Evolutionary conservation across 148 eudicot species (phyloP).

Genomic region (Diospyros kaki): DNA sequence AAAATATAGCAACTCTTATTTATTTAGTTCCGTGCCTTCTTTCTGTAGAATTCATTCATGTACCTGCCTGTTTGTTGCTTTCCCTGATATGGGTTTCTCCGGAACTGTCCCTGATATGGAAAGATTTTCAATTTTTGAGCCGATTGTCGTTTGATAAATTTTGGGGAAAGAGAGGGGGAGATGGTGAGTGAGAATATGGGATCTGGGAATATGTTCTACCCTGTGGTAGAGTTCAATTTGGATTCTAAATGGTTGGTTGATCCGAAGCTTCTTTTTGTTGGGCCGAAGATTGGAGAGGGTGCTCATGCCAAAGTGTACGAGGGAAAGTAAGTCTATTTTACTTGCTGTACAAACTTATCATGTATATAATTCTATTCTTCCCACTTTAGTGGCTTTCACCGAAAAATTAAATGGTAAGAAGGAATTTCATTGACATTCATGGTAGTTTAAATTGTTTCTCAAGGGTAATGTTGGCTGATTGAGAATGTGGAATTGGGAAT

Average conservation of each 20-base stretch:
- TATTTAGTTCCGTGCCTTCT: background rate
- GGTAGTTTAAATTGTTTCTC: no score
- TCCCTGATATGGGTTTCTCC: background rate
- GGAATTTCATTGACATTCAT: background rate
- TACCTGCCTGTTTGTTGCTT: background rate
- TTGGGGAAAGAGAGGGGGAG: background rate
- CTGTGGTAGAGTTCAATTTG: slow-evolving; percentile 40
- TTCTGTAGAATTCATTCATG: background rate
- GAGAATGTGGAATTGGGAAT: no score
- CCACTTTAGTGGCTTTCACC: background rate
- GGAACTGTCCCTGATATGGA: background rate
- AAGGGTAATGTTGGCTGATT: no score
- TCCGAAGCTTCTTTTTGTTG: slow-evolving; percentile 62
- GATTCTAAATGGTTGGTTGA: slow-evolving; percentile 64
- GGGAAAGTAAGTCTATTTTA: slow-evolving; percentile 56
- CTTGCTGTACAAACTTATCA: background rate
- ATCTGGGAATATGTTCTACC: slow-evolving; percentile 44
- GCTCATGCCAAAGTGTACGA: slow-evolving; percentile 72
- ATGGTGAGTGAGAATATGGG: slow-evolving; percentile 28
- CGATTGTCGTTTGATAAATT: background rate
- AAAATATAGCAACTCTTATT: slow-evolving; percentile 1
- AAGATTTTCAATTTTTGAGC: slow-evolving; percentile 1
- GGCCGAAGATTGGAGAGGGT: slow-evolving; percentile 69
- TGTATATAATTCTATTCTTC: background rate
- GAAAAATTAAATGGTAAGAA: background rate